These are phyloP conservation scores for Fusarium caatingaense DNA, from an alignment of 2,329 filamentous ascomycete genomes.

Conservation along the genomic window DNA sequence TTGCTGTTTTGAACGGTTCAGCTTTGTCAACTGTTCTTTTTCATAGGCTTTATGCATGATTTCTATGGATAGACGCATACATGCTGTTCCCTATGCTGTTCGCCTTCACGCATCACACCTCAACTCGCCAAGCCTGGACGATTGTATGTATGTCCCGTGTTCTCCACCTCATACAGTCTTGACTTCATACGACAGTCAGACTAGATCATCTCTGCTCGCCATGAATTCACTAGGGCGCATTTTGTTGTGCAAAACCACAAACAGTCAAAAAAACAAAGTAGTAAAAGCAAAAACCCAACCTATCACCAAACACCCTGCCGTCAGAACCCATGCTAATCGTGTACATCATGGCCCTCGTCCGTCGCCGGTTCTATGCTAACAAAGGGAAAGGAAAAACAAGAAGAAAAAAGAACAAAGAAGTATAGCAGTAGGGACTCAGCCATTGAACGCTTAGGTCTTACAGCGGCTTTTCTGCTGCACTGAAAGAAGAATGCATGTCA, in stretches of 20 bases:
- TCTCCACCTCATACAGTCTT: not conserved
- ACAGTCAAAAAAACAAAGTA: not conserved
- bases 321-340: slow-evolving; percentile 39
- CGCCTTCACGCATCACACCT: not conserved
- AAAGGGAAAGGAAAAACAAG: not conserved
- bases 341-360: slow-evolving; percentile 35
- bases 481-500: not conserved
- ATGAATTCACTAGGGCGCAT: not conserved
- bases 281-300: slow-evolving; percentile 10
- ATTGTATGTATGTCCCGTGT: not conserved
- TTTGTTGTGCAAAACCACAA: not conserved
- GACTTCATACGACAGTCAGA: not conserved
- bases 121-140: not conserved
- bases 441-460: slow-evolving; percentile 6
- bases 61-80: slow-evolving; percentile 14
- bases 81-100: slow-evolving; percentile 6
- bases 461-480: slow-evolving; percentile 10
- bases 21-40: not conserved
- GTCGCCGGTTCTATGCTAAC: slow-evolving; percentile 24
- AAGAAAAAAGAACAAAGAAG: not conserved
- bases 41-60: slow-evolving; percentile 12
- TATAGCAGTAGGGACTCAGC: not conserved
- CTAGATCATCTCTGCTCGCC: not conserved
- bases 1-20: not conserved
- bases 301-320: slow-evolving; percentile 25